Base-by-base conservation (phyloP, 805 yeast genomes). In the Candida tammaniensis region DNA sequence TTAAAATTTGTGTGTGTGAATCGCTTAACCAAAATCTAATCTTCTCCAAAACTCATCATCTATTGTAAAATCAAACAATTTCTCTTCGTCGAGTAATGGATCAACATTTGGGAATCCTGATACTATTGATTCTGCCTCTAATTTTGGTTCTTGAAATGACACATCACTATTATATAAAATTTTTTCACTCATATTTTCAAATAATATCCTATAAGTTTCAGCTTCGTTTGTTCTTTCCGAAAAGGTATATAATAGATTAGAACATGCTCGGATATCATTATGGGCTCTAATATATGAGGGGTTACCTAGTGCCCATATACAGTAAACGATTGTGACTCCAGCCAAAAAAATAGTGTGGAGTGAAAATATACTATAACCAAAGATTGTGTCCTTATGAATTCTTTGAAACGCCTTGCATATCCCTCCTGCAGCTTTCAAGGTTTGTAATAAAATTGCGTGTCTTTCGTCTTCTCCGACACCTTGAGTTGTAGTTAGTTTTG, bases 151-250 rank as follows among this genome's bases (percentile, higher is more conserved):
- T n/a, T 29, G 25, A 13, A 29, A 21, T 15, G 13, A 23, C 14
- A 27, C 26, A 11, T 41, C 46, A 3, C 24, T 33, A 23, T 30
- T 39, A 26, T 42, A 42, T 5, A 44, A 21, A 9, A 38, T 30
- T n/a, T 28, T 44, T 24, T 52, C 55, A 10, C 46, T 31, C 28
- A 52, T 31, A 25, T 42, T 48, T 27, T 52, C 57, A 35, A 52
- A 52, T 20, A 52, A 35, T 19, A 48, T 47, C 14, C 52, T 37
- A 38, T 51, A 49, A 4, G 49, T 40, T 19, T 38, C 47, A 9
- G 57, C 57, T 34, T 52, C 57, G 7, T 43, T 43, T 41, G 51
- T 40, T 26, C 57, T 38, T 29, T 52, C 57, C 3, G 56, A 42
- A 34, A 51, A 52, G 5, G 52, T 51, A 43, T 48, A 49, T 9